Conservation (phyloP, 805 yeast genomes). For the Candida bentonensis region DNA sequence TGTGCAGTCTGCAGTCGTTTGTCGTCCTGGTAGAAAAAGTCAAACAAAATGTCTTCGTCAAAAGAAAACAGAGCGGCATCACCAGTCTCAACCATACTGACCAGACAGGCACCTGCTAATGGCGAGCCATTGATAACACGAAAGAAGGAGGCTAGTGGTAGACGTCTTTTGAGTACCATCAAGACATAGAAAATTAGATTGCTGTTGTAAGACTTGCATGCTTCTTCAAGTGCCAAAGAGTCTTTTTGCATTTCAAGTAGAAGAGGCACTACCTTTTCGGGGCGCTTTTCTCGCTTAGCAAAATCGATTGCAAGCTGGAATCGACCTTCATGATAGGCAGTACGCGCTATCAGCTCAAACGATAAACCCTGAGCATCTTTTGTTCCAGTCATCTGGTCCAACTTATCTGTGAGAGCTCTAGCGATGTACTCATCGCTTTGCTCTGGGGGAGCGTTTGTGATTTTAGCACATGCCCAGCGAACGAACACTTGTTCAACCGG, state of each 20-base stretch:
- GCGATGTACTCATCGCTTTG: constrained; percentile 46
- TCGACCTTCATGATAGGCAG: constrained; percentile 76
- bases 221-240: constrained; percentile 51
- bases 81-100: constrained; percentile 13
- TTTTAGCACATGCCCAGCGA: constrained; percentile 71
- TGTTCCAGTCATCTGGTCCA: constrained; percentile 21
- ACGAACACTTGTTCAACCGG: constrained; percentile 43
- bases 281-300: constrained; percentile 52
- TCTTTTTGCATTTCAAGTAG: constrained; percentile 60
- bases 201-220: constrained; percentile 45
- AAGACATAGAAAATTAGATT: constrained; percentile 50
- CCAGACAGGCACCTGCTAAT: constrained; percentile 29
- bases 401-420: constrained; percentile 31
- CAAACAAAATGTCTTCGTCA: constrained; percentile 30
- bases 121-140: constrained; percentile 40
- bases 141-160: constrained; percentile 56
- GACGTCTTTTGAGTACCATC: constrained; percentile 35
- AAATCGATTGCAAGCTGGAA: constrained; percentile 48
- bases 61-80: not conserved
- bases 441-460: constrained; percentile 25
- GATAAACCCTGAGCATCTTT: constrained; percentile 27
- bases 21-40: constrained; percentile 55
- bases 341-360: constrained; percentile 42
- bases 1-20: constrained; percentile 33
- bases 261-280: constrained; percentile 46